These are phyloP conservation scores for Blastocystis sp. DNA, from an alignment of 352 stramenopile species.

Conservation along the genomic window DNA sequence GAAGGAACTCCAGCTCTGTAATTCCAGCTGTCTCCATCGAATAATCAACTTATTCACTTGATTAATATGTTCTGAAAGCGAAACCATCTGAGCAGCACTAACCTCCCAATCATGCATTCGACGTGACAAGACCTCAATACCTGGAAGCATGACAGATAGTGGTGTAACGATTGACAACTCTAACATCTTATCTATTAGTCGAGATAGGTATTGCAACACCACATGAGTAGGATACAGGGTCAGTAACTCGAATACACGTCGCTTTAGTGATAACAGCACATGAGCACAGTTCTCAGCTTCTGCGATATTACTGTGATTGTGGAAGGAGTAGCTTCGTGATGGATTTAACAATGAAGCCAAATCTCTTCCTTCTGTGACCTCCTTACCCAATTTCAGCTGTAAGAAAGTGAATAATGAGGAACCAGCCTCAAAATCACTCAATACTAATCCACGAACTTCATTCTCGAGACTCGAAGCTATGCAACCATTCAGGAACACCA, in stretches of 20 bases:
- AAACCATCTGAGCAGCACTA: constrained; percentile 86
- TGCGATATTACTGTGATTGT: constrained; percentile 55
- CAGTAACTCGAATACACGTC: constrained; percentile 61
- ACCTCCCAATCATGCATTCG: constrained; percentile 98
- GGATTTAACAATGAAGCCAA: background rate
- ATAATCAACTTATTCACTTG: constrained; percentile 89
- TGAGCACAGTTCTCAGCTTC: constrained; percentile 36
- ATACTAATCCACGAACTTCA: background rate
- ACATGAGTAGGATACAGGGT: constrained; percentile 63
- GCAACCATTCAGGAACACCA: background rate
- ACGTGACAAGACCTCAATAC: constrained; percentile 89
- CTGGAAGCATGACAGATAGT: constrained; percentile 84
- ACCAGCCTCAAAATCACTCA: constrained; percentile 26
- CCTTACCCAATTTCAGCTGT: constrained; percentile 40
- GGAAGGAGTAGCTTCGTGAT: constrained; percentile 43
- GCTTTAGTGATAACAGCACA: background rate
- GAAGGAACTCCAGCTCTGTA: constrained; percentile 92
- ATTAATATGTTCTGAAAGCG: constrained; percentile 83
- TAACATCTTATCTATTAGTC: constrained; percentile 76
- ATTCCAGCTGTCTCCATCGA: constrained; percentile 93
- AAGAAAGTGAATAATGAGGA: background rate
- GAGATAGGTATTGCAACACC: constrained; percentile 32
- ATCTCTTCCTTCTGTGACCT: constrained; percentile 29
- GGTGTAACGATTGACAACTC: constrained; percentile 73
- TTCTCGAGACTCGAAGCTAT: background rate